Percentiles rank a stretch among this genome's conserved stretches.
These are phyloP conservation scores for Coemansia sp. DNA, from an alignment of 192 early-diverging fungal species.

Conservation along the genomic window DNA sequence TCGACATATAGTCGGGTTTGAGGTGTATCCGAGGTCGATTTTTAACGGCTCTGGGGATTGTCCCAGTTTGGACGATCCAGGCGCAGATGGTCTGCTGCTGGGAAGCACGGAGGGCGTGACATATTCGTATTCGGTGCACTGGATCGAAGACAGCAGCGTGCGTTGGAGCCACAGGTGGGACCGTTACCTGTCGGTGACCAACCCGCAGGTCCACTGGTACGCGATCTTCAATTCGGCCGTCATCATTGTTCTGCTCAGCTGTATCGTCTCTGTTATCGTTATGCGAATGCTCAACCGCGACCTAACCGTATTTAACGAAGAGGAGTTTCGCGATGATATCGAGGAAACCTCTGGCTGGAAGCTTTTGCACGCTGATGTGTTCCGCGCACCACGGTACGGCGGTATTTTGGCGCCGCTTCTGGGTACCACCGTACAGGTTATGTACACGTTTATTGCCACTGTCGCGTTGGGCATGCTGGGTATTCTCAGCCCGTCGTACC, in stretches of 20 bases:
- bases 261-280: slow-evolving; percentile 66
- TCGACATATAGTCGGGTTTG: slow-evolving; percentile 67
- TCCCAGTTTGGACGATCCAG: slow-evolving; percentile 18
- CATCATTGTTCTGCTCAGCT: slow-evolving; percentile 65
- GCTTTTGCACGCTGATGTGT: slow-evolving; percentile 76
- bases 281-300: slow-evolving; percentile 68
- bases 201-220: slow-evolving; percentile 65
- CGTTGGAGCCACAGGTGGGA: slow-evolving; percentile 67
- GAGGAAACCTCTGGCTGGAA: slow-evolving; percentile 77
- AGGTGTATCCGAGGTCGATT: slow-evolving; percentile 66
- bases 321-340: slow-evolving; percentile 60
- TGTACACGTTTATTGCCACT: slow-evolving; percentile 59
- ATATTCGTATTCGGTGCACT: slow-evolving; percentile 73
- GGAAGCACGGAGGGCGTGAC: slow-evolving; percentile 49
- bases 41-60: slow-evolving; percentile 28
- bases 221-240: slow-evolving; percentile 70
- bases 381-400: slow-evolving; percentile 64
- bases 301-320: slow-evolving; percentile 51
- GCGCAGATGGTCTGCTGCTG: slow-evolving; percentile 17
- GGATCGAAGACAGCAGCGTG: slow-evolving; percentile 59
- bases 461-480: slow-evolving; percentile 59
- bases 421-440: slow-evolving; percentile 71
- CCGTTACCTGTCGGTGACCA: slow-evolving; percentile 56
- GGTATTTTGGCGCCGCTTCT: slow-evolving; percentile 69
- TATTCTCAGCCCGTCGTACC: slow-evolving; percentile 64